These are phyloP conservation scores for Bryoglossum gracile DNA, from an alignment of 495 filamentous ascomycete species.

Conservation along the genomic window DNA sequence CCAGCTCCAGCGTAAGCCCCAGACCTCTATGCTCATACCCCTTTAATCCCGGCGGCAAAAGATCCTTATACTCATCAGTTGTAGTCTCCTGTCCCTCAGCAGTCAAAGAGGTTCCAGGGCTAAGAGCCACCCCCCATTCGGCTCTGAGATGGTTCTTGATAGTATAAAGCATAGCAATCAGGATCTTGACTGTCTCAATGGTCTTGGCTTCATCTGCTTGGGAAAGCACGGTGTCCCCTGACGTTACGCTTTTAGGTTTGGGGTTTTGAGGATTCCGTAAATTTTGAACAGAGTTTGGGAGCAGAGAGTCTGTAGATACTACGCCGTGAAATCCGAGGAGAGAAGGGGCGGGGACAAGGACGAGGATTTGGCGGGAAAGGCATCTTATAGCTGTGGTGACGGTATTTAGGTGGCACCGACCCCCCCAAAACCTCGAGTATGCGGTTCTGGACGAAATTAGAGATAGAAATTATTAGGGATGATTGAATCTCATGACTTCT, in stretches of 20 bases:
- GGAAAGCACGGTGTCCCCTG: conserved; percentile 23
- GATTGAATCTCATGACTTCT: no score
- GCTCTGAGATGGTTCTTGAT: conserved; percentile 70
- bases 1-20: conserved; percentile 57
- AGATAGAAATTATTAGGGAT: no score
- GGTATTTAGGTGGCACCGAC: conserved; percentile 50
- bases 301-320: conserved; percentile 14
- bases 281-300: background rate
- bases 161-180: conserved; percentile 67
- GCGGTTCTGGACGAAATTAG: conserved; percentile 33
- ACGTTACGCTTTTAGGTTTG: background rate
- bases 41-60: conserved; percentile 52
- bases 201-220: conserved; percentile 45
- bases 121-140: conserved; percentile 57
- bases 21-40: conserved; percentile 59
- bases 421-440: conserved; percentile 68
- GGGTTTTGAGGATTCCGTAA: conserved; percentile 2
- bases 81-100: conserved; percentile 39
- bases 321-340: conserved; percentile 10
- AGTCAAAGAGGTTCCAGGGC: conserved; percentile 36
- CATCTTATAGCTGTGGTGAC: conserved; percentile 33
- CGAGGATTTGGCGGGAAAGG: conserved; percentile 20
- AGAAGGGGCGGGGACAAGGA: conserved; percentile 20
- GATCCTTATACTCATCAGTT: conserved; percentile 51
- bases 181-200: conserved; percentile 37